Base-by-base conservation (phyloP, 2,329 filamentous ascomycete genomes). In the Talaromyces atroroseus region DNA sequence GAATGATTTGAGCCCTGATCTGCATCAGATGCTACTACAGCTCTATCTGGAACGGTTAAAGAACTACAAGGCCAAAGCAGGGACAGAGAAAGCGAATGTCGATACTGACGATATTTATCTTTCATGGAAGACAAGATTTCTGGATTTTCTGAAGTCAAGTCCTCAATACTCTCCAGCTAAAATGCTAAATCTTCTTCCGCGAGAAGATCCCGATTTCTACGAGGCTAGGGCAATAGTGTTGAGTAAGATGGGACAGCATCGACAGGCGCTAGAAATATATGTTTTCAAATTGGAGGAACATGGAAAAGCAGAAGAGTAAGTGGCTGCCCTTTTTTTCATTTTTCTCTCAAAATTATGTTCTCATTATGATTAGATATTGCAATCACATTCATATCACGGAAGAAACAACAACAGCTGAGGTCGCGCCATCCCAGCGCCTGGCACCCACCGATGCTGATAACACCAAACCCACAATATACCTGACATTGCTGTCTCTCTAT, bases 251-350 rank as follows among this genome's bases (percentile, higher is more conserved):
- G 90, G 90, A 6, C 88, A 92, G 65, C 92, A 99, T 74, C 92
- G 90, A 68, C 91, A 97, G 73, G 94, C 94, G 0, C 77, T 99
- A n/a, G 88, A 94, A 68, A 96, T 99, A 52, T 99, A 96, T 69
- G 92, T 97, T 26, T 99, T 96, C 75, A 94, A 92, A 71, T 83
- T 99, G 71, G 78, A 88, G 63, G 87, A 96, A 70, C 92, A 89
- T 60, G 78, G 76, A 12, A 97, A 96, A 73, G 94, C 94, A 32
- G 94, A 99, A 81, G 90, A 96, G 87, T 96, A 76, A 60, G 85
- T 78, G 48, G 14, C 36, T 42, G 26, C 49, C 24, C 24, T 54
- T 44, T 14, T 21, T 53, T 51, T 21, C 7, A 4, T 5, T 21
- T 14, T 24, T 5, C 7, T 23, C 14, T 24, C 5, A 2, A 1